Evolutionary conservation across 129 eudicot genomes (phyloP), one percentile per base, ranked within the genome.

Genomic region (Flaveria linearis): DNA sequence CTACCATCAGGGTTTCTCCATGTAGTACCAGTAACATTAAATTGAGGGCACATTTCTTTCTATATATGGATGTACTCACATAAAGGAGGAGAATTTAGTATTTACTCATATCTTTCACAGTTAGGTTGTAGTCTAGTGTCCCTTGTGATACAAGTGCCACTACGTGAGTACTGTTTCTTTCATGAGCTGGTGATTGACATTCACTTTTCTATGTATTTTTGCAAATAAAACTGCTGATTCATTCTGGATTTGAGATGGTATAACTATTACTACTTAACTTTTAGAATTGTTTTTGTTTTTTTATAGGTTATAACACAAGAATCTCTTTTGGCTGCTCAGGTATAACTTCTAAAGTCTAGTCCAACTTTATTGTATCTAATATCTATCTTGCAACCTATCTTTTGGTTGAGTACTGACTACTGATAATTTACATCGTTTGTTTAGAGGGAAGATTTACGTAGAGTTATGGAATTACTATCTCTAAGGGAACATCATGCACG

Each of bases 301-400:
- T 65, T 65, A 65, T 87, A 93, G 98, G 97, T 93, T 45, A 93
- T 93, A 78, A 93, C 96, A 43, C 87, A 75, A 69, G 98, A 88
- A 75, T 93, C 98, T 71, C 92, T 93, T 73, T 83, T 90, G 84
- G 87, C 86, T 75, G 98, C 98, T 52, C 98, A 93, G 98, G 98
- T 93, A 81, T 73, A 46, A 16, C 18, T 26, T 78, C 12, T 71
- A 45, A 65, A 58, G 76, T 41, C 28, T 65, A 30, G 45, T n/a
- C 9, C 55, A 52, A 42, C 20, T 33, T 61, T 18, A 58, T 25
- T 13, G 14, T 69, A 7, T 62, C 12, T n/a, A 64, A 49, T 20
- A 53, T 53, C 11, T 53, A 17, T 53, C 51, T 76, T 76, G 55
- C 72, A 51, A 9, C 20, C 18, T 71, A 52, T 64, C 28, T 61